Evolutionary conservation across 257 asterid genomes (phyloP).

Genomic region (Nicotiana undulata): DNA sequence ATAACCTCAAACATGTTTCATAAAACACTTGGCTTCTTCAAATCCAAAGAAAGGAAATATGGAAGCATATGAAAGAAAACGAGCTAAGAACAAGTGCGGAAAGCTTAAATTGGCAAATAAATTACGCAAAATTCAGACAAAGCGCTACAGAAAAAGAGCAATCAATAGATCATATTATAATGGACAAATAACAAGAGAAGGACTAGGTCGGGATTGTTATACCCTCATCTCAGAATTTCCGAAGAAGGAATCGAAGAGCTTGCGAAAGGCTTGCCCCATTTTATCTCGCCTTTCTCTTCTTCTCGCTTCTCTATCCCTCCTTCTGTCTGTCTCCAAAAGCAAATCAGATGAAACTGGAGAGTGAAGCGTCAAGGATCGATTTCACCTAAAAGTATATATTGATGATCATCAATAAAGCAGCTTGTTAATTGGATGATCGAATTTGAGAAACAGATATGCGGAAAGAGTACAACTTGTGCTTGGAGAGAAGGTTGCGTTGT

Average conservation of each 20-base stretch:
- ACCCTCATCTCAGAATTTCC: conserved; percentile 99
- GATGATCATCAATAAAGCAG: neutral
- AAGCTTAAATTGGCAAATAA: neutral
- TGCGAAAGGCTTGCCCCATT: conserved; percentile 98
- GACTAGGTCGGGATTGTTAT: neutral
- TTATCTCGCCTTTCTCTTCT: neutral
- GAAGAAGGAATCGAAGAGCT: conserved; percentile 92
- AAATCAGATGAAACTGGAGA: neutral
- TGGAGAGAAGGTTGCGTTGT: neutral
- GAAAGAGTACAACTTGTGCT: neutral
- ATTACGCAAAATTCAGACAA: neutral
- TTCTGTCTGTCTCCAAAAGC: neutral
- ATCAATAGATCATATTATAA: neutral
- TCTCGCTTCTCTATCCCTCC: neutral
- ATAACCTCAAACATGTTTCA: neutral
- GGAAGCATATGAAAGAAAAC: neutral
- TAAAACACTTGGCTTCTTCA: neutral
- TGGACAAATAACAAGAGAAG: neutral
- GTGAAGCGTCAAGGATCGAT: neutral
- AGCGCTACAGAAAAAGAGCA: neutral
- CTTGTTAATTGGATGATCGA: neutral
- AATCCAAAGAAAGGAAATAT: neutral
- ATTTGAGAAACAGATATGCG: neutral
- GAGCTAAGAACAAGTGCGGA: neutral
- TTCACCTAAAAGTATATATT: neutral